A percentile compares a stretch with the other conserved stretches of the same genome.
Evolutionary conservation across 2,329 filamentous ascomycete species (phyloP).

Genomic region (Fusarium brevicatenulatum): DNA sequence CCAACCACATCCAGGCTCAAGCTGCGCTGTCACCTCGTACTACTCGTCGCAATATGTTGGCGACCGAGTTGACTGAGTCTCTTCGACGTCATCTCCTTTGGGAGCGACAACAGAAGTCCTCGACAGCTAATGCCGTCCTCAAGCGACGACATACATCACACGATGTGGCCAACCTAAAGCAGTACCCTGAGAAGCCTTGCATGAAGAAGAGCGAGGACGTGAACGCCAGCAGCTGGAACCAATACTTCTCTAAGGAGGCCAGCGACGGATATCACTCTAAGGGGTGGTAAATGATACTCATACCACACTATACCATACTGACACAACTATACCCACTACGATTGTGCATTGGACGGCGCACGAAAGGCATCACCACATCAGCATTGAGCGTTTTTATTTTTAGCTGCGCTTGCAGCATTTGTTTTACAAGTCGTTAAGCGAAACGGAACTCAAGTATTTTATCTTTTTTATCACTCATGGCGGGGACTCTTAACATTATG

Average conservation of each 20-base stretch:
- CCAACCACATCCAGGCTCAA: slow-evolving; percentile 72
- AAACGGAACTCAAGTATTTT: slow-evolving; percentile 24
- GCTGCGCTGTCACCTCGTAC: slow-evolving; percentile 89
- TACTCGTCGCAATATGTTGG: slow-evolving; percentile 93
- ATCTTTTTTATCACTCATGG: slow-evolving; percentile 38
- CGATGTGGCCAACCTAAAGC: slow-evolving; percentile 87
- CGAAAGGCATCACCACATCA: slow-evolving; percentile 43
- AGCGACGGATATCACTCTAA: slow-evolving; percentile 59
- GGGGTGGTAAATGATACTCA: slow-evolving; percentile 51
- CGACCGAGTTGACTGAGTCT: slow-evolving; percentile 92
- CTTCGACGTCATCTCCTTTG: slow-evolving; percentile 90
- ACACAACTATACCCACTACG: slow-evolving; percentile 38
- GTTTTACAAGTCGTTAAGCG: slow-evolving; percentile 36
- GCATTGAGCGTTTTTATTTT: slow-evolving; percentile 42
- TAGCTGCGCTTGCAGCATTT: slow-evolving; percentile 40
- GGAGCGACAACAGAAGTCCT: slow-evolving; percentile 95
- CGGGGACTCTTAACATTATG: slow-evolving; percentile 41
- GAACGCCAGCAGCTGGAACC: slow-evolving; percentile 81
- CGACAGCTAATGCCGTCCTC: slow-evolving; percentile 86
- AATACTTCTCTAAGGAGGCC: slow-evolving; percentile 86
- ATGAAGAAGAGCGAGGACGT: slow-evolving; percentile 69
- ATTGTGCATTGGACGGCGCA: slow-evolving; percentile 47
- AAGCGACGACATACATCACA: slow-evolving; percentile 92
- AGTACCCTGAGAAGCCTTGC: slow-evolving; percentile 76
- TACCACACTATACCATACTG: slow-evolving; percentile 17